phyloP scores from a whole-genome alignment of 768 basidiomycete species.

The Lactarius indigo region DNA sequence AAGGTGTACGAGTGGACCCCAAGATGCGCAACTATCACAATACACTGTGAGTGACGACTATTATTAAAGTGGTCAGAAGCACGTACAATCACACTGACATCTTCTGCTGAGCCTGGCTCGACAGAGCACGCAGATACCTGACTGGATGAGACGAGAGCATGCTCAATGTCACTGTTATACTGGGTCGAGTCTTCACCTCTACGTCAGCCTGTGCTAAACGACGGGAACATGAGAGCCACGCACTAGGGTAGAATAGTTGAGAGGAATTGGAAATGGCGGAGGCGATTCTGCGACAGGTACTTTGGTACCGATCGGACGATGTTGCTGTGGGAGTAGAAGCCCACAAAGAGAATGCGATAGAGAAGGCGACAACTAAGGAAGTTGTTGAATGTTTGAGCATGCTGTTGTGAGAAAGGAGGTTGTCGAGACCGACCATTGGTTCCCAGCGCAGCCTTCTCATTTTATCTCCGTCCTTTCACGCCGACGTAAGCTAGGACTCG shows the following conservation, averaged over 20 bases:
- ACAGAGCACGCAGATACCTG: conserved; percentile 18
- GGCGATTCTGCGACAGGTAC: no score
- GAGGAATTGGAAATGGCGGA: background rate
- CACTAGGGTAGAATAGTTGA: background rate
- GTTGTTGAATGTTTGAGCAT: background rate
- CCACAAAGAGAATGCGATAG: background rate
- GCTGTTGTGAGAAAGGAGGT: background rate
- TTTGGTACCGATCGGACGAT: background rate
- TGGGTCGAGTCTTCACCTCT: background rate
- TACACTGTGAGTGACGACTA: background rate
- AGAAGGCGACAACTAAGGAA: background rate
- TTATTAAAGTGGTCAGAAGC: background rate
- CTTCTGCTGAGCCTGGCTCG: conserved; percentile 24
- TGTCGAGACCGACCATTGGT: background rate
- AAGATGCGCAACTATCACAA: conserved; percentile 15
- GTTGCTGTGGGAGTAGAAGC: background rate
- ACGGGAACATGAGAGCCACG: background rate
- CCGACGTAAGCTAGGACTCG: background rate
- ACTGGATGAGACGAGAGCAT: no score
- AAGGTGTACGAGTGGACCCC: background rate
- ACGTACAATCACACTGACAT: conserved; percentile 23
- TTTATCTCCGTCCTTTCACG: background rate
- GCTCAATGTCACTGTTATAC: no score
- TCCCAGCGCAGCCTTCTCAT: background rate
- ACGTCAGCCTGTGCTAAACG: background rate